Evolutionary conservation across 169 alveolate species (phyloP).

Genomic region (Theileria sp.): DNA sequence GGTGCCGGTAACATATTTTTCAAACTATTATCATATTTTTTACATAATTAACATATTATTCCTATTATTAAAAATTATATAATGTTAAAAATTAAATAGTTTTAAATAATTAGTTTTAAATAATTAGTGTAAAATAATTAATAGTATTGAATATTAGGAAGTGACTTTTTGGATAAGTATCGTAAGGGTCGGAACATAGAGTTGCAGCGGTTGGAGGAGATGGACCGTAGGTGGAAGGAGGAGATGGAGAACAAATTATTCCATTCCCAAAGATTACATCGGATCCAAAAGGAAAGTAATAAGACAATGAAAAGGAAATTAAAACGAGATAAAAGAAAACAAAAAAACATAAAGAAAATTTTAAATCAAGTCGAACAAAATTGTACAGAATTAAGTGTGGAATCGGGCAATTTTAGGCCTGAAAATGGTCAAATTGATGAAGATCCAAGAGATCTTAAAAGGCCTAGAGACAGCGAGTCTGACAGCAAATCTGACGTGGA

Average conservation of each 20-base stretch:
- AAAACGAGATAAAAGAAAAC: slow-evolving; percentile 65
- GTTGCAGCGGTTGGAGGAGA: slow-evolving; percentile 56
- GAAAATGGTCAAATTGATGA: neutral
- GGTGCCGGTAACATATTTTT: slow-evolving; percentile 66
- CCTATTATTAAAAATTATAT: no score
- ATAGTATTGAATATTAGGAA: no score
- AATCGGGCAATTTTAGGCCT: neutral
- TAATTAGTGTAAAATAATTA: neutral
- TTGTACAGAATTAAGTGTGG: no score
- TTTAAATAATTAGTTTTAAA: no score
- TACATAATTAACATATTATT: no score
- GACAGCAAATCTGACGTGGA: no score
- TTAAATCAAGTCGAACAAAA: neutral
- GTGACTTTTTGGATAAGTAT: slow-evolving; percentile 73
- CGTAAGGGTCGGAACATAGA: slow-evolving; percentile 65
- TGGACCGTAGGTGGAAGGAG: slow-evolving; percentile 63
- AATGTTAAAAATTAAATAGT: no score
- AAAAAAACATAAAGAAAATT: slow-evolving; percentile 19
- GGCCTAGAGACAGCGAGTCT: no score
- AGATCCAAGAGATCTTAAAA: no score
- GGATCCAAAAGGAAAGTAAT: slow-evolving; percentile 59
- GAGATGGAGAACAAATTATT: slow-evolving; percentile 66
- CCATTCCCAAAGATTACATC: slow-evolving; percentile 57
- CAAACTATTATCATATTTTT: no score
- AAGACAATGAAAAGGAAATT: slow-evolving; percentile 60